A percentile compares a stretch with the other conserved stretches of the same genome.
Conservation (phyloP, 1,284 basidiomycete genomes). For the Ceratobasidium sp. region DNA sequence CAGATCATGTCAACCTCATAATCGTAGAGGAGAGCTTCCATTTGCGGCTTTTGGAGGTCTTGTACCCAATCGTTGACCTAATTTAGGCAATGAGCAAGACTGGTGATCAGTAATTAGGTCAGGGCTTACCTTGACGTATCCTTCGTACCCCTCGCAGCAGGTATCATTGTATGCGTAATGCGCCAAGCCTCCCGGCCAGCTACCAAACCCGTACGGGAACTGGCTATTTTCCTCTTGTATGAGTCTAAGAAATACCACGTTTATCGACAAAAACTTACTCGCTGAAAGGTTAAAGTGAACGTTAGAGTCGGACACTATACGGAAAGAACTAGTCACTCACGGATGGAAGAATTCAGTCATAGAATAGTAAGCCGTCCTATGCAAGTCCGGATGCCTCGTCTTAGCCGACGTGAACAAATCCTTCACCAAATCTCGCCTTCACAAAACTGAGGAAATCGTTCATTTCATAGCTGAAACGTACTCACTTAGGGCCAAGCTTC, state of each 20-base stretch:
- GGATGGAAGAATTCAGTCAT: conserved; percentile 49
- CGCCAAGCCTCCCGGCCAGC: conserved; percentile 66
- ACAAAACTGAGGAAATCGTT: background rate
- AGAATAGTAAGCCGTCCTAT: conserved; percentile 64
- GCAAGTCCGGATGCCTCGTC: conserved; percentile 60
- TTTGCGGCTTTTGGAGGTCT: conserved; percentile 67
- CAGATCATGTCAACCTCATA: conserved; percentile 66
- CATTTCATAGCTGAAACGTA: background rate
- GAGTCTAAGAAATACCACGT: background rate
- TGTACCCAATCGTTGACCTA: conserved; percentile 63
- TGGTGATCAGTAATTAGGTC: background rate
- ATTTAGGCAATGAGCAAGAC: background rate
- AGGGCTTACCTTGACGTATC: conserved; percentile 53
- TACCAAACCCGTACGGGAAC: conserved; percentile 58
- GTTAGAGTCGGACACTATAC: background rate
- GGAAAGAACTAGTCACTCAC: background rate
- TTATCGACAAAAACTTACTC: conserved; percentile 55
- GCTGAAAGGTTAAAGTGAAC: conserved; percentile 54
- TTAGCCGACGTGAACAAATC: conserved; percentile 64
- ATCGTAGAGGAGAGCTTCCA: conserved; percentile 61
- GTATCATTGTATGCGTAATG: conserved; percentile 62
- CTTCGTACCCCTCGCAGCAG: conserved; percentile 64
- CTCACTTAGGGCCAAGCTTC: conserved; percentile 58
- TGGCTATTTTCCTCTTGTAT: conserved; percentile 18
- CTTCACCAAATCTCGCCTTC: conserved; percentile 60